Percentiles rank a stretch among this genome's conserved stretches.
Evolutionary conservation across 371 early-diverging fungal species (phyloP).

Genomic region (Mucor velutinosus): DNA sequence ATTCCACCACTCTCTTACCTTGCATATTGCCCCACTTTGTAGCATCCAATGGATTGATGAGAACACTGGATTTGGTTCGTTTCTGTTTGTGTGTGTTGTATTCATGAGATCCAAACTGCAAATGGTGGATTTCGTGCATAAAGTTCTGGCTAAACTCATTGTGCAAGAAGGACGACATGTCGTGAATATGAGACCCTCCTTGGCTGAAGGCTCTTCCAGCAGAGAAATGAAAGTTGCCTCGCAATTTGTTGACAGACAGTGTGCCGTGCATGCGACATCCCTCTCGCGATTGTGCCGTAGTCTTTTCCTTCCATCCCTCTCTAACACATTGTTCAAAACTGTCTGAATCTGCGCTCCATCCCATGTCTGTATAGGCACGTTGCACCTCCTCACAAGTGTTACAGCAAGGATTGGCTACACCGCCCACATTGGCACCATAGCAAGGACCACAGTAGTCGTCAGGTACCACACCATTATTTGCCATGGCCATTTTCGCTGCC

Average conservation of each 20-base stretch:
- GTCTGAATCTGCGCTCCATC: constrained; percentile 82
- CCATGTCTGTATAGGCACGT: constrained; percentile 73
- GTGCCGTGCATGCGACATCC: constrained; percentile 89
- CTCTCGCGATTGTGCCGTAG: constrained; percentile 76
- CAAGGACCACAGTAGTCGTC: constrained; percentile 85
- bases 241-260: constrained; percentile 84
- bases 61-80: constrained; percentile 38
- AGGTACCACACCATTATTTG: constrained; percentile 7
- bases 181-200: constrained; percentile 71
- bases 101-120: constrained; percentile 80
- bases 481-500: constrained; percentile 15
- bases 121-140: constrained; percentile 78
- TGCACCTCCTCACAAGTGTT: constrained; percentile 93
- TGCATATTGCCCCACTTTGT: constrained; percentile 49
- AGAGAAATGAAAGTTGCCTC: constrained; percentile 92
- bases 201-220: constrained; percentile 84
- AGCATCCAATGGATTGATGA: constrained; percentile 82
- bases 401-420: constrained; percentile 71
- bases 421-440: constrained; percentile 74
- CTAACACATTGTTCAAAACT: constrained; percentile 86
- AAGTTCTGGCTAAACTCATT: constrained; percentile 66
- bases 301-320: constrained; percentile 79
- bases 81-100: constrained; percentile 31
- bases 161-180: constrained; percentile 37
- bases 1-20: constrained; percentile 30